Base-by-base conservation (phyloP, 352 stramenopile species). In the Phytopythium vexans region DNA sequence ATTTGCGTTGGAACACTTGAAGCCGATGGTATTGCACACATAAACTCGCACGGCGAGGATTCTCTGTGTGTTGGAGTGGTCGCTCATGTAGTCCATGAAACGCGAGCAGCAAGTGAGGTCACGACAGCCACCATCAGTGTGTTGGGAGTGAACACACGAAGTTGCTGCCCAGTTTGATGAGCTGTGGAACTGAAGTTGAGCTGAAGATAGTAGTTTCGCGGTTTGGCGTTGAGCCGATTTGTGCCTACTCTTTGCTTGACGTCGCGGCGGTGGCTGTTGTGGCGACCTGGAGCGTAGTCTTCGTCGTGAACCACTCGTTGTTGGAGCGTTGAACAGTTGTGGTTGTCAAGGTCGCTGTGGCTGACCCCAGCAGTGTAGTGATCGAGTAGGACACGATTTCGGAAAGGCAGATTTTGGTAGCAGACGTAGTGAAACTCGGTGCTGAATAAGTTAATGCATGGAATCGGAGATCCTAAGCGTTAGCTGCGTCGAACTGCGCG, bases 11-110 rank as follows among this genome's bases (percentile, higher is more conserved):
- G 21, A 27, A 27, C 21, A 27, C 21, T 27, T 2, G 21, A 27
- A 27, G 21, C 21, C 21, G 21, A 27, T 27, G 21, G 21, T 27
- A 27, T 27, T 27, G 21, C 21, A 2, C 21, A 27, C n/a, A n/a
- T n/a, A 27, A 27, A 27, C 21, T 38, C 86, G 89, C 35, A 92
- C 58, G 37, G 82, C 82, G 38, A 92, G 51, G 51, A 89, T 86
- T 68, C 88, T 92, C 60, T 92, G 82, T 12, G 71, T 86, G 63
- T 92, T 71, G 61, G 77, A 92, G 35, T 89, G 87, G 66, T 91
- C 82, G 62, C 88, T 86, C 8, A 82, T 92, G 81, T 96, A 96
- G 53, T 87, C 87, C 60, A 86, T 90, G 71, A 95, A 96, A 65
- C 88, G 96, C 12, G 65, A 58, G 68, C 88, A 96, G 55, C 33